Evolutionary conservation across 352 stramenopile species (phyloP).

Genomic region (Phytophthora parvispora): DNA sequence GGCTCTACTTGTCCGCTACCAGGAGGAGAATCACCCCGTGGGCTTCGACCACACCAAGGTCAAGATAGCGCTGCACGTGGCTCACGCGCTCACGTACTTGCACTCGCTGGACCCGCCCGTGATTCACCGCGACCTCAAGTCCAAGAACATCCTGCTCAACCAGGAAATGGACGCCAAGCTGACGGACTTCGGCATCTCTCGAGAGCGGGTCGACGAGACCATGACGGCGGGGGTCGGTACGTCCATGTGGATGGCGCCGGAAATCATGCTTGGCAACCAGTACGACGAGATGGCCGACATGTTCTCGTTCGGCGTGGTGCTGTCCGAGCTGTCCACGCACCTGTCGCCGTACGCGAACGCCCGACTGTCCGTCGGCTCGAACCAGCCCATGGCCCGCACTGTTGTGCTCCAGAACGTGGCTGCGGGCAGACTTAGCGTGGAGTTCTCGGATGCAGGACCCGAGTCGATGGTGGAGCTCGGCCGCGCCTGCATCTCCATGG

Average conservation of each 20-base stretch:
- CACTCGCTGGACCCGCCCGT: constrained; percentile 38
- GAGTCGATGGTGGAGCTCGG: constrained; percentile 22
- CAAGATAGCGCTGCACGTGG: constrained; percentile 20
- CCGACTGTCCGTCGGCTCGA: neutral
- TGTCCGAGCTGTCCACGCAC: constrained; percentile 22
- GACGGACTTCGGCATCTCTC: constrained; percentile 61
- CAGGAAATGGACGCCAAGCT: constrained; percentile 52
- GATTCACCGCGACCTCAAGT: constrained; percentile 83
- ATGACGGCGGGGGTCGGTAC: constrained; percentile 18
- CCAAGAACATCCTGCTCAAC: constrained; percentile 75
- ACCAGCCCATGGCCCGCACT: constrained; percentile 23
- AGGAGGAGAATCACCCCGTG: constrained; percentile 4
- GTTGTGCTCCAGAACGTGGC: constrained; percentile 49
- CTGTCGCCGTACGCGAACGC: constrained; percentile 2
- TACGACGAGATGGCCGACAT: constrained; percentile 24
- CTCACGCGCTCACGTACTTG: constrained; percentile 24
- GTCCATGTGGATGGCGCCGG: constrained; percentile 20
- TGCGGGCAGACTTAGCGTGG: constrained; percentile 32
- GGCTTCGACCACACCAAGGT: constrained; percentile 17
- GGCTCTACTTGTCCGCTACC: neutral
- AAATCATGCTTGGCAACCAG: constrained; percentile 16
- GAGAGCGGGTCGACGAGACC: constrained; percentile 16
- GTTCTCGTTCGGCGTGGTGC: constrained; percentile 25
- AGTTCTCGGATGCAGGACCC: constrained; percentile 25
- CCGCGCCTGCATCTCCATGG: constrained; percentile 28